Conservation (phyloP, 108 stramenopile species). For the Cyclotella distinguenda region DNA sequence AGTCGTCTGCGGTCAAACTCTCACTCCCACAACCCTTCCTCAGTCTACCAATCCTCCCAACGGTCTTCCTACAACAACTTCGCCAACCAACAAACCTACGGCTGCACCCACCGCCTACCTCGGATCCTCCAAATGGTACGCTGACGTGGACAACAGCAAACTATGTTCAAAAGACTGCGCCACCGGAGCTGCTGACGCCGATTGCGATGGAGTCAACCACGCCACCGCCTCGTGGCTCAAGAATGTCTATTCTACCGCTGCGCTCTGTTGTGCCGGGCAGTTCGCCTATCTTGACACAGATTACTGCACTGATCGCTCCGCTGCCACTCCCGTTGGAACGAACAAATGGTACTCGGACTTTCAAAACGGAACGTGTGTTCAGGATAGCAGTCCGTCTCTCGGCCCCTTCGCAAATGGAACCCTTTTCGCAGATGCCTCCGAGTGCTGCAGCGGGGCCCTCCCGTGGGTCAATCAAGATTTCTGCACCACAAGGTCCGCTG, state of each 20-base stretch:
- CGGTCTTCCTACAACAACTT: not conserved
- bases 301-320: slow-evolving; percentile 1
- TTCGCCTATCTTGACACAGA: slow-evolving; percentile 1
- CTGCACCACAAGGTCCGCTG: not conserved
- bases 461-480: slow-evolving; percentile 5
- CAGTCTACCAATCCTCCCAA: not conserved
- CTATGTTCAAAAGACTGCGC: slow-evolving; percentile 2
- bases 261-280: slow-evolving; percentile 2
- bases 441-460: slow-evolving; percentile 14
- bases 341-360: slow-evolving; percentile 10
- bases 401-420: not conserved
- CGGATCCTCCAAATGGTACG: slow-evolving; percentile 6
- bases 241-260: not conserved
- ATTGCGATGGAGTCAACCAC: slow-evolving; percentile 4
- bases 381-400: not conserved
- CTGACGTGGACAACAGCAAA: not conserved
- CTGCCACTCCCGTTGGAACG: not conserved
- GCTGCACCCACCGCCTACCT: not conserved
- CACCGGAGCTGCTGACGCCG: not conserved
- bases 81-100: not conserved
- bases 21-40: too few species aligned
- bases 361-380: not conserved
- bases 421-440: not conserved
- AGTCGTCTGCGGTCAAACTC: not conserved
- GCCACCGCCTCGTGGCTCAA: slow-evolving; percentile 1